Percentiles rank a stretch among this genome's conserved stretches.
Evolutionary conservation across 768 basidiomycete genomes (phyloP).

Genomic region (Boletus pseudopeckii): DNA sequence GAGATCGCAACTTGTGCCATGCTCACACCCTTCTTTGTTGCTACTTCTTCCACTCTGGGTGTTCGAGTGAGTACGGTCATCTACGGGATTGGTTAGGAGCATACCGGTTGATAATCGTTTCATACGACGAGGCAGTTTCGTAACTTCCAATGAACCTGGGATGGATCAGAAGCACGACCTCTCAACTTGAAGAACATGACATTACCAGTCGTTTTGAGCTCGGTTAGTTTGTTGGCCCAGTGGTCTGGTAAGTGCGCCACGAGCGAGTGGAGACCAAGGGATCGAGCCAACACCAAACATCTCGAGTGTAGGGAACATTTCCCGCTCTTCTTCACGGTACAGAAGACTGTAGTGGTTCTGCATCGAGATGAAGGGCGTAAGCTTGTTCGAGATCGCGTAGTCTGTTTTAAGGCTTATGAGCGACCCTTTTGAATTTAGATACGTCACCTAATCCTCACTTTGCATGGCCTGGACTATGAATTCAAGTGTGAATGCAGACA

Average conservation of each 20-base stretch:
- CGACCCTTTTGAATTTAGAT: background rate
- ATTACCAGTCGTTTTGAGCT: slow-evolving; percentile 24
- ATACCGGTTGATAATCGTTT: slow-evolving; percentile 28
- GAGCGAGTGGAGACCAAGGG: slow-evolving; percentile 44
- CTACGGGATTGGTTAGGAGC: background rate
- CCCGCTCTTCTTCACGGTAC: slow-evolving; percentile 60
- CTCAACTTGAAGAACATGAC: background rate
- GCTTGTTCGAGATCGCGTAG: slow-evolving; percentile 40
- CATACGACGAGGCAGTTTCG: slow-evolving; percentile 22
- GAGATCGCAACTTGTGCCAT: slow-evolving; percentile 45
- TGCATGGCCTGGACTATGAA: slow-evolving; percentile 38
- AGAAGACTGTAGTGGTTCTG: slow-evolving; percentile 57
- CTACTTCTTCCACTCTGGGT: slow-evolving; percentile 39
- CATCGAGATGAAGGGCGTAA: slow-evolving; percentile 61
- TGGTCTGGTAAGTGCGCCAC: slow-evolving; percentile 36
- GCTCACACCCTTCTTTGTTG: slow-evolving; percentile 33
- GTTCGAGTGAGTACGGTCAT: background rate
- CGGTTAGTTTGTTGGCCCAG: slow-evolving; percentile 29
- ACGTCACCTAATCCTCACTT: slow-evolving; percentile 21
- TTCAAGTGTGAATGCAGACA: background rate
- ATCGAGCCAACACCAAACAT: slow-evolving; percentile 44
- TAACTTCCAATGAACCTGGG: slow-evolving; percentile 27
- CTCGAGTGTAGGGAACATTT: slow-evolving; percentile 53
- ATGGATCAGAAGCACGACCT: slow-evolving; percentile 2
- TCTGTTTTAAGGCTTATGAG: slow-evolving; percentile 19